Evolutionary conservation across 805 yeast species (phyloP).

Genomic region (Gaillardinia entomophila): DNA sequence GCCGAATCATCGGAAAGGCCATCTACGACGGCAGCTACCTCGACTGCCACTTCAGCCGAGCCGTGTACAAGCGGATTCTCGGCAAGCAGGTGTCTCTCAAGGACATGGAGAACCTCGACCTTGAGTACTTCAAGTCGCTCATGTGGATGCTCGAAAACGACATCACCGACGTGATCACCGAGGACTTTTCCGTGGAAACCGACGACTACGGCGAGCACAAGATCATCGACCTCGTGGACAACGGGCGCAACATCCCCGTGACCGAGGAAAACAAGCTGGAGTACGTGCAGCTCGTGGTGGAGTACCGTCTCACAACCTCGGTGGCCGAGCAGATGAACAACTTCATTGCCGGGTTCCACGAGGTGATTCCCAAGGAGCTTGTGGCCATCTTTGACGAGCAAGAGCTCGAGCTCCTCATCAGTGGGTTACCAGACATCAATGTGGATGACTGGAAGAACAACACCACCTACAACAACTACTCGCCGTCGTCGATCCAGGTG

Average conservation of each 20-base stretch:
- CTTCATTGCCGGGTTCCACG: constrained; percentile 83
- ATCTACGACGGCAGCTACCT: constrained; percentile 78
- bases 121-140: constrained; percentile 86
- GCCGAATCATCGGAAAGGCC: constrained; percentile 91
- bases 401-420: constrained; percentile 84
- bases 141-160: constrained; percentile 97
- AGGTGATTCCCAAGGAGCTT: constrained; percentile 77
- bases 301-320: constrained; percentile 75
- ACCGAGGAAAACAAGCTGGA: constrained; percentile 89
- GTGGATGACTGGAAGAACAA: constrained; percentile 94
- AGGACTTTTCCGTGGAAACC: constrained; percentile 87
- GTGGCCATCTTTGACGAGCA: constrained; percentile 90
- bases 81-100: constrained; percentile 77
- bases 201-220: constrained; percentile 92
- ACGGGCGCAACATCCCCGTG: constrained; percentile 80
- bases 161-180: constrained; percentile 91
- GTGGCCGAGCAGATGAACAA: constrained; percentile 84
- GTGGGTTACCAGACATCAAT: constrained; percentile 95
- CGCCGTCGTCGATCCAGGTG: constrained; percentile 77
- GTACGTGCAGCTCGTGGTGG: constrained; percentile 80
- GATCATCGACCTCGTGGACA: constrained; percentile 71
- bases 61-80: constrained; percentile 83
- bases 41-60: constrained; percentile 93
- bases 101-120: constrained; percentile 91
- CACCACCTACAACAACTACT: constrained; percentile 74